These are phyloP conservation scores for Sclerotinia subarctica DNA, from an alignment of 2,329 filamentous ascomycete species.

Conservation along the genomic window DNA sequence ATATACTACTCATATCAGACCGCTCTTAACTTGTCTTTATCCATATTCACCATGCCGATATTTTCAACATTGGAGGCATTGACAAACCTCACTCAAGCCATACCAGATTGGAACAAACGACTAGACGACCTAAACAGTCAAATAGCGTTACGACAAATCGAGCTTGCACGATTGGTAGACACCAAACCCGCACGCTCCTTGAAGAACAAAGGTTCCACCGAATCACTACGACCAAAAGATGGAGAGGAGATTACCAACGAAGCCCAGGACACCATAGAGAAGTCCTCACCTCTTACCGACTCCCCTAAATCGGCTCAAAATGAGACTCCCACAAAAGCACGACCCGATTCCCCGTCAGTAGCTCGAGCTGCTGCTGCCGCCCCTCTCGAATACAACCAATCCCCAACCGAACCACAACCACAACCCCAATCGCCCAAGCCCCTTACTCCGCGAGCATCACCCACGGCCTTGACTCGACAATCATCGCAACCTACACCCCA, in stretches of 20 bases:
- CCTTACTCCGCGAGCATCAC: slow-evolving; percentile 16
- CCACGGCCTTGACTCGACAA: slow-evolving; percentile 27
- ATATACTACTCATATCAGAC: not conserved
- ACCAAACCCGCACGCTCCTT: slow-evolving; percentile 39
- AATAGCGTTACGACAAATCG: slow-evolving; percentile 59
- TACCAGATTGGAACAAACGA: slow-evolving; percentile 58
- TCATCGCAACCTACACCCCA: slow-evolving; percentile 28
- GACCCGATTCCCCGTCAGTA: slow-evolving; percentile 27
- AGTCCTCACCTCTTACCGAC: slow-evolving; percentile 23
- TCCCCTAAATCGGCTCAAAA: slow-evolving; percentile 26
- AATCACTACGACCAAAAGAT: slow-evolving; percentile 38
- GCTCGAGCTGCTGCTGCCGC: slow-evolving; percentile 24
- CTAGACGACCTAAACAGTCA: slow-evolving; percentile 59
- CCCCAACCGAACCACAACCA: slow-evolving; percentile 21
- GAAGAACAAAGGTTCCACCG: slow-evolving; percentile 39
- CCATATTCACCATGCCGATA: slow-evolving; percentile 22
- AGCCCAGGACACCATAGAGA: slow-evolving; percentile 24
- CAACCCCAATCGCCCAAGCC: slow-evolving; percentile 11
- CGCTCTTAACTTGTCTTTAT: not conserved
- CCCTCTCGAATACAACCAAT: slow-evolving; percentile 21
- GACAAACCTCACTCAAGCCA: slow-evolving; percentile 51
- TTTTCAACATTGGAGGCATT: slow-evolving; percentile 51
- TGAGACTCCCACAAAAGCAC: slow-evolving; percentile 6
- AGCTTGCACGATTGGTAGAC: slow-evolving; percentile 51
- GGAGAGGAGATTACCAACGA: slow-evolving; percentile 26